Evolutionary conservation across 805 yeast genomes (phyloP), one percentile per base, ranked within the genome.

Genomic region (Candida sonorensis): DNA sequence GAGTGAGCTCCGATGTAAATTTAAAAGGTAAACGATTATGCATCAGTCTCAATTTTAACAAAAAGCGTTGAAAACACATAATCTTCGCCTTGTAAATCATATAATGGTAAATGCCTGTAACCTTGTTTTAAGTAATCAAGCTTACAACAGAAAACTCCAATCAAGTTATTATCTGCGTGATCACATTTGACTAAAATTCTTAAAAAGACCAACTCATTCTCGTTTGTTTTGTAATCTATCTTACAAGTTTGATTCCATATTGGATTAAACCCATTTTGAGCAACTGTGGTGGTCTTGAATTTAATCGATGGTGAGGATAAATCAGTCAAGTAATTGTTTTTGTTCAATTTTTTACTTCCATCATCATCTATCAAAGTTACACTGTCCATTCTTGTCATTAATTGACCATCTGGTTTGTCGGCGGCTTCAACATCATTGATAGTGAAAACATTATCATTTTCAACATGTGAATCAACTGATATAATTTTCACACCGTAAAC

Each of bases 241-340:
- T 51, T 40, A 38, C 77, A 67, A 4, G 50, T 53, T 30, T 69
- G 66, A 40, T 79, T 74, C 97, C 97, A 90, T 6, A 69, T 57
- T 0, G 97, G 97, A 49, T 83, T 86, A 58, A 84, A 85, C 0
- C 97, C 97, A 56, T 88, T 87, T 30, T 74, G 76, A 6, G 54
- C 50, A 1, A 81, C 69, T 1, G 44, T 36, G 3, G 51, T 37
- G 0, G 73, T 59, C 22, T 47, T 52, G 35, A 52, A 57, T 5
- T 45, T 33, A 7, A 39, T 50, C 10, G 51, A 36, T 4, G 55
- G 51, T 12, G 31, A 26, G 8, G 26, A 28, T 15, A 34, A 14
- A 25, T 30, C 31, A 14, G 12, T 22, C 6, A 33, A 17, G 8
- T n/a, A n/a, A n/a, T n/a, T n/a, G n/a, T n/a, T n/a, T n/a, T n/a